These are phyloP conservation scores for Barnettozyma populi DNA, from an alignment of 805 yeast species.

Conservation along the genomic window DNA sequence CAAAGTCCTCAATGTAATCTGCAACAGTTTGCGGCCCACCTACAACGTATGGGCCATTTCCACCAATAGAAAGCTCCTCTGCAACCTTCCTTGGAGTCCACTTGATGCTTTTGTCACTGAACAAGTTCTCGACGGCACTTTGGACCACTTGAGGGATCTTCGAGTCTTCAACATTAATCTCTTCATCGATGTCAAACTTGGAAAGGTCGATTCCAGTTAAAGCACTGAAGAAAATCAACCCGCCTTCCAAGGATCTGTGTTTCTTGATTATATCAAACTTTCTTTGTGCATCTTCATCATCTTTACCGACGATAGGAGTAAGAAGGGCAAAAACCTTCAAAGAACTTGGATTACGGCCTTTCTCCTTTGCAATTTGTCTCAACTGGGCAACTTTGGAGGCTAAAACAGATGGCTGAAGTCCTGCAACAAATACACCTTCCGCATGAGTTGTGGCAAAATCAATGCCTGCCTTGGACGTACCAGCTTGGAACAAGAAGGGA, in stretches of 20 bases:
- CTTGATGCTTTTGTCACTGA: constrained; percentile 10
- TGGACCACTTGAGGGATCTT: constrained; percentile 27
- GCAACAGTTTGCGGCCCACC: constrained; percentile 38
- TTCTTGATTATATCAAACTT: constrained; percentile 29
- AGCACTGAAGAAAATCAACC: constrained; percentile 39
- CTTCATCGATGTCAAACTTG: constrained; percentile 24
- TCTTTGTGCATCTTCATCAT: constrained; percentile 35
- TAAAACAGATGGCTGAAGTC: constrained; percentile 25
- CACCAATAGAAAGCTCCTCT: constrained; percentile 27
- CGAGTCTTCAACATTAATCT: constrained; percentile 9
- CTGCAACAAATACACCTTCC: constrained; percentile 35
- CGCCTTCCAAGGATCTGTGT: constrained; percentile 38
- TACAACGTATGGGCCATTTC: constrained; percentile 27
- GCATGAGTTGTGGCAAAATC: constrained; percentile 40
- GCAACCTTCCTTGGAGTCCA: constrained; percentile 27
- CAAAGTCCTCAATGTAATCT: constrained; percentile 37
- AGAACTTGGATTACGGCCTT: constrained; percentile 32
- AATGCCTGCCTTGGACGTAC: constrained; percentile 35
- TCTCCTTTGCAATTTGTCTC: constrained; percentile 28
- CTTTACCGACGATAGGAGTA: constrained; percentile 33
- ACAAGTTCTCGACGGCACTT: constrained; percentile 25
- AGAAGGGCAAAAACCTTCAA: constrained; percentile 34
- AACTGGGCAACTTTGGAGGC: constrained; percentile 28
- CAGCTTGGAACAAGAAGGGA: constrained; percentile 41
- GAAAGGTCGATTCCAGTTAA: constrained; percentile 41